Evolutionary conservation across 805 yeast genomes (phyloP).

Genomic region (Komagataella ulmi): DNA sequence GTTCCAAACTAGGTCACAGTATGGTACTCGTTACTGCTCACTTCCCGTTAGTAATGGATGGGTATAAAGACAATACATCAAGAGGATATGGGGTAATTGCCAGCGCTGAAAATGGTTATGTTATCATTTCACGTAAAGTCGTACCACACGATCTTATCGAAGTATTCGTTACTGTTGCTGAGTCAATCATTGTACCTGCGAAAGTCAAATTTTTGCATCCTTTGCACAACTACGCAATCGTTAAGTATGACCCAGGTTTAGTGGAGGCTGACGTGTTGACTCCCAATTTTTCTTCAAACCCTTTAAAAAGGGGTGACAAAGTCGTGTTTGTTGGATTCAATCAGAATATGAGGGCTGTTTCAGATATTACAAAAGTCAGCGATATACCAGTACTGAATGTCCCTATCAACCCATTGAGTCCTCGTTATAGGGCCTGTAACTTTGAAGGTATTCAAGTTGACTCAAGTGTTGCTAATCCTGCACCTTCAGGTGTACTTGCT

Average conservation of each 20-base stretch:
- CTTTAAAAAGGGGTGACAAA: conserved; percentile 63
- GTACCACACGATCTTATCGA: conserved; percentile 81
- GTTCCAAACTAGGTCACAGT: conserved; percentile 46
- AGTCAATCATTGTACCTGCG: conserved; percentile 70
- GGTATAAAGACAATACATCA: conserved; percentile 48
- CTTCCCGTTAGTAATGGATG: conserved; percentile 64
- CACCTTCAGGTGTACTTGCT: conserved; percentile 68
- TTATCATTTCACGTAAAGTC: conserved; percentile 60
- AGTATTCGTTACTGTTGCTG: conserved; percentile 69
- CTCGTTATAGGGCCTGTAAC: conserved; percentile 79
- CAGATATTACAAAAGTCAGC: conserved; percentile 64
- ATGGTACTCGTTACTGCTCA: conserved; percentile 59
- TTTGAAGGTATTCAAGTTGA: conserved; percentile 69
- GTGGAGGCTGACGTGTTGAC: conserved; percentile 61
- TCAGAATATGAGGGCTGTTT: conserved; percentile 50
- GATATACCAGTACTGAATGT: conserved; percentile 65
- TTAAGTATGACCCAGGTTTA: conserved; percentile 68
- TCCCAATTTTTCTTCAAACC: conserved; percentile 43
- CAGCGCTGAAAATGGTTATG: conserved; percentile 71
- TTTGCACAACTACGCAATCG: conserved; percentile 70
- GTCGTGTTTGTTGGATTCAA: conserved; percentile 75
- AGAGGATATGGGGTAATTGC: conserved; percentile 68
- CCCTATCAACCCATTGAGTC: conserved; percentile 54
- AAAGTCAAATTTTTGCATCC: conserved; percentile 79
- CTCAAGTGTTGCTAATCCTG: conserved; percentile 55